A percentile compares a stretch with the other conserved stretches of the same genome.
These are phyloP conservation scores for Tinospora cordifolia DNA, from an alignment of 164 flowering plant species.

Conservation along the genomic window DNA sequence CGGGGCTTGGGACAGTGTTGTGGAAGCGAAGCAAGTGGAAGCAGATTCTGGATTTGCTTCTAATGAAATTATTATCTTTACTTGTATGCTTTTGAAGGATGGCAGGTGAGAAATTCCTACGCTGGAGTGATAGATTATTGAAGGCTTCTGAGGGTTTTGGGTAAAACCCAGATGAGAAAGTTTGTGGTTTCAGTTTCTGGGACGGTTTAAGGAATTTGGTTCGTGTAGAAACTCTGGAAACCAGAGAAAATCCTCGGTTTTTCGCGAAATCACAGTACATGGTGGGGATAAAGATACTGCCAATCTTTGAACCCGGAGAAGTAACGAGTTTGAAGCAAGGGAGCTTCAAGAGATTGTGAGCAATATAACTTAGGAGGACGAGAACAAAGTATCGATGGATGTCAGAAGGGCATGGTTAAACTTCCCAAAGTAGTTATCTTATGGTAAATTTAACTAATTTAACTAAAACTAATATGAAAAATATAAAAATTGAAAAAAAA, in stretches of 20 bases:
- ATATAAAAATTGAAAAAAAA: no score
- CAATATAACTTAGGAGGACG: no score
- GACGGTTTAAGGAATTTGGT: constrained; percentile 25
- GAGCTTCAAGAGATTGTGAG: not conserved
- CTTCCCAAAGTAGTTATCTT: no score
- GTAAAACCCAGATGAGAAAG: constrained; percentile 22
- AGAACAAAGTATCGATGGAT: no score
- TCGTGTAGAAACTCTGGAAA: constrained; percentile 39
- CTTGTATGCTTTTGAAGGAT: not conserved
- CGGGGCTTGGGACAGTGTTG: constrained; percentile 16
- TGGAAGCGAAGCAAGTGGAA: constrained; percentile 17
- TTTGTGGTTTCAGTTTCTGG: constrained; percentile 19
- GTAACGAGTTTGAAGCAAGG: not conserved
- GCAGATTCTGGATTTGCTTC: constrained; percentile 14
- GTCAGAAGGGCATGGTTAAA: no score
- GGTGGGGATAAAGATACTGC: not conserved
- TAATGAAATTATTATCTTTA: constrained; percentile 3
- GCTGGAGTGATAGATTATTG: not conserved
- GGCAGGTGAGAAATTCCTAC: constrained; percentile 10
- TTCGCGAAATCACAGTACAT: constrained; percentile 48
- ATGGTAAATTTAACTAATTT: no score
- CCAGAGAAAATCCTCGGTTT: constrained; percentile 37
- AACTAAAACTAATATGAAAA: no score
- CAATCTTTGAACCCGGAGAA: not conserved
- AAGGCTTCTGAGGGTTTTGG: constrained; percentile 29